Percentiles rank a stretch among this genome's conserved stretches.
Conservation (phyloP, 2,329 filamentous ascomycete species). For the Lachnum nothofagi region DNA sequence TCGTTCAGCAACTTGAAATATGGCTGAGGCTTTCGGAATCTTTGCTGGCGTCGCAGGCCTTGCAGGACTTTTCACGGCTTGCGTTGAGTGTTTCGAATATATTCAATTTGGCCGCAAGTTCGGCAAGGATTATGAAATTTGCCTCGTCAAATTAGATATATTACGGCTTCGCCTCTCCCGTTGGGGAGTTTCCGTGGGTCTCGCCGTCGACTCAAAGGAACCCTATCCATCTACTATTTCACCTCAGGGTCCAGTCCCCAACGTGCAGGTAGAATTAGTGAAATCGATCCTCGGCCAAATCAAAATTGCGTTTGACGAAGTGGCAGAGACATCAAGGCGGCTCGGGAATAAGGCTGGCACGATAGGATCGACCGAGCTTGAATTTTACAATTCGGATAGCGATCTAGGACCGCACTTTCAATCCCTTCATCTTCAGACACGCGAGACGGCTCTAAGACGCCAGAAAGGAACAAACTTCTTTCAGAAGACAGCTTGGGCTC, state of each 20-base stretch:
- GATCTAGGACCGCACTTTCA: constrained; percentile 14
- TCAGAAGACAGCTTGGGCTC: constrained; percentile 16
- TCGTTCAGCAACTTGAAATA: no score
- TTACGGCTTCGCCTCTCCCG: constrained; percentile 32
- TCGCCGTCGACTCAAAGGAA: constrained; percentile 28
- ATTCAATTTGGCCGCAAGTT: constrained; percentile 37
- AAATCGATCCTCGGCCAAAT: constrained; percentile 21
- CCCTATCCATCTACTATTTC: constrained; percentile 13
- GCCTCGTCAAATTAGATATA: constrained; percentile 33
- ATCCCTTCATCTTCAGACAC: constrained; percentile 17
- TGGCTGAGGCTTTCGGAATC: constrained; percentile 16
- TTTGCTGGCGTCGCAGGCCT: constrained; percentile 33
- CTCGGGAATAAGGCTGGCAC: constrained; percentile 18
- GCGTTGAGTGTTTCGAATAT: constrained; percentile 39
- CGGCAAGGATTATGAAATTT: constrained; percentile 33
- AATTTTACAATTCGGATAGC: no score
- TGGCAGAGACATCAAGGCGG: constrained; percentile 15
- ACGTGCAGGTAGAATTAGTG: constrained; percentile 19
- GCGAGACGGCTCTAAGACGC: constrained; percentile 10
- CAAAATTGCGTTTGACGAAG: constrained; percentile 18
- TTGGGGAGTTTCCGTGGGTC: constrained; percentile 34
- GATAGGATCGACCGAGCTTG: constrained; percentile 7
- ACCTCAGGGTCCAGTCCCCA: constrained; percentile 13
- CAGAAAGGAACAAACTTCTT: constrained; percentile 17
- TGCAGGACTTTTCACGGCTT: constrained; percentile 35